Base-by-base conservation (phyloP, 164 flowering plant species). In the Macadamia tetraphylla region DNA sequence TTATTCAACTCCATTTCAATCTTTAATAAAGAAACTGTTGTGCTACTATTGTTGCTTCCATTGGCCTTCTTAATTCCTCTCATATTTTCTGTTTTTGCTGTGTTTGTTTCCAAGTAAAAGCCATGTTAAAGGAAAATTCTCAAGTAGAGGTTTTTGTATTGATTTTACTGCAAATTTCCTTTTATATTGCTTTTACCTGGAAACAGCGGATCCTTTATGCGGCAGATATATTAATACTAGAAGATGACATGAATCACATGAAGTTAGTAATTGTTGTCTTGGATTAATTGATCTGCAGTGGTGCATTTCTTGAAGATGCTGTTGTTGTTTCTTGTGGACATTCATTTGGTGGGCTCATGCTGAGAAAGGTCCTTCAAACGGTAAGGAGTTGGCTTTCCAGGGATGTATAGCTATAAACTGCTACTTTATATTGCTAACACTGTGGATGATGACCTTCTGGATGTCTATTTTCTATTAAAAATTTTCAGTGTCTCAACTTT, bases 241-340 rank as follows among this genome's bases (percentile, higher is more conserved):
- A 30, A 15, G 9, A 29, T 58, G 49, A n/a, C 46, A 7, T 59
- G 51, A 35, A 17, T 63, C 63, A 44, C 7, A 40, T 64, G 57
- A 9, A 58, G 29, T 64, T 43, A 29, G 51, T 71, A 58, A 66
- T n/a, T 8, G 0, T 40, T 40, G 59, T 52, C 11, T 57, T 51
- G 32, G 70, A 32, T 67, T 15, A 67, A 6, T 64, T 60, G 52
- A 67, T 75, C 46, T 79, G 12, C 62, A 94, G 98, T 60, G 98
- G 98, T 71, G 81, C 89, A 70, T 94, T 88, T 76, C 94, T 94
- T 71, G 97, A 94, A 79, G 98, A 94, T 85, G 98, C 98, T 18
- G 68, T 84, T 87, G 76, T 85, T 73, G 89, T 91, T 77, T 86
- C 98, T 7, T 91, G 97, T 75, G 98, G 98, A 61, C 97, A 94